phyloP scores from a whole-genome alignment of 805 yeast species.

The Candida hispaniensis region DNA sequence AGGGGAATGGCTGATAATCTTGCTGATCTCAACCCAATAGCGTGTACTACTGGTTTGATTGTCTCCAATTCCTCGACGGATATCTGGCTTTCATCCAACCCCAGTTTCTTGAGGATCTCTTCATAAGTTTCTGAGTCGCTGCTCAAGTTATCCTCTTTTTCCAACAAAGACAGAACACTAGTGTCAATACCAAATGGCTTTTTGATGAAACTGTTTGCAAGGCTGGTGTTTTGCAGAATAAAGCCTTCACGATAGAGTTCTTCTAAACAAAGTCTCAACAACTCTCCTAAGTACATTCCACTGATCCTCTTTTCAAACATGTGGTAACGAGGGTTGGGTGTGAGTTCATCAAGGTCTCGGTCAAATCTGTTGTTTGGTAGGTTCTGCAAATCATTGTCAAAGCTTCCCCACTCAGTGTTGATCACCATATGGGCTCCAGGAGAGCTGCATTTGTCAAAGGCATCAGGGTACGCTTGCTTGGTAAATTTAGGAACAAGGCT shows the following conservation, averaged over 20 bases:
- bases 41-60: slow-evolving; percentile 62
- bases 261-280: slow-evolving; percentile 60
- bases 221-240: slow-evolving; percentile 38
- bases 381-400: slow-evolving; percentile 67
- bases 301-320: slow-evolving; percentile 86
- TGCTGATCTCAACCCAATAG: slow-evolving; percentile 84
- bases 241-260: slow-evolving; percentile 49
- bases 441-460: slow-evolving; percentile 24
- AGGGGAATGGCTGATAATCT: slow-evolving; percentile 79
- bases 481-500: slow-evolving; percentile 65
- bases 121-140: slow-evolving; percentile 59
- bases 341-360: slow-evolving; percentile 51
- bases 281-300: slow-evolving; percentile 90
- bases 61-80: slow-evolving; percentile 59
- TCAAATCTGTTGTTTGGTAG: slow-evolving; percentile 78
- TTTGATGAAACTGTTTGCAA: slow-evolving; percentile 1
- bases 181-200: slow-evolving; percentile 39
- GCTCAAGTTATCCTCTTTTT: slow-evolving; percentile 70
- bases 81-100: slow-evolving; percentile 61
- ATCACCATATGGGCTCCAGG: slow-evolving; percentile 63
- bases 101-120: slow-evolving; percentile 77
- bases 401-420: slow-evolving; percentile 98
- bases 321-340: slow-evolving; percentile 80
- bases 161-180: slow-evolving; percentile 76
- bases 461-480: slow-evolving; percentile 28